Evolutionary conservation across 2,329 filamentous ascomycete species (phyloP).

Genomic region (Colletotrichum sp.): DNA sequence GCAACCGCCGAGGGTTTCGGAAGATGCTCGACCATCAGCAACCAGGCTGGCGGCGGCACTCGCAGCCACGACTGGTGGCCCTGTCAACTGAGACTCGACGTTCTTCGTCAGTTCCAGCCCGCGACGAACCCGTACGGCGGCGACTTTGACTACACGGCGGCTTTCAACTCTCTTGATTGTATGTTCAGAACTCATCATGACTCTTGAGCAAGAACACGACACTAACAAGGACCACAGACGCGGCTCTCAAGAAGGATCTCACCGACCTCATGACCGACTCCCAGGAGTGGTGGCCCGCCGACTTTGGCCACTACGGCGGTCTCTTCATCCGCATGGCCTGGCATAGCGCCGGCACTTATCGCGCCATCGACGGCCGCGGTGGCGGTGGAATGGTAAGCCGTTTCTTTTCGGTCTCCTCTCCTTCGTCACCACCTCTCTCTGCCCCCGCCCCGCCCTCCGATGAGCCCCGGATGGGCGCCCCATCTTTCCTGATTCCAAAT

Average conservation of each 20-base stretch:
- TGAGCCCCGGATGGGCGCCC: not conserved
- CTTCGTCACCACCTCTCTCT: not conserved
- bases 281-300: constrained; percentile 82
- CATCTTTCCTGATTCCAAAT: not conserved
- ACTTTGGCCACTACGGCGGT: constrained; percentile 82
- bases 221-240: constrained; percentile 35
- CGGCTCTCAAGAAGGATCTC: constrained; percentile 76
- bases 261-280: constrained; percentile 76
- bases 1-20: not conserved
- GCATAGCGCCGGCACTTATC: constrained; percentile 82
- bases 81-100: constrained; percentile 68
- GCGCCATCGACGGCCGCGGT: constrained; percentile 75
- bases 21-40: constrained; percentile 25
- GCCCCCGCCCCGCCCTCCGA: not conserved
- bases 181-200: not conserved
- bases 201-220: not conserved
- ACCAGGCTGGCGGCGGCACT: constrained; percentile 67
- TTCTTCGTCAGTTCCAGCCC: constrained; percentile 73
- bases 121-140: constrained; percentile 67
- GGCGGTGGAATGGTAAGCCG: constrained; percentile 64
- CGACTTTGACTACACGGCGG: constrained; percentile 74
- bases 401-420: not conserved
- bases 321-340: constrained; percentile 83
- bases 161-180: constrained; percentile 74
- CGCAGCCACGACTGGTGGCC: constrained; percentile 79